These are phyloP conservation scores for Boletus semigastroideus DNA, from an alignment of 1,284 basidiomycete genomes.

Conservation along the genomic window DNA sequence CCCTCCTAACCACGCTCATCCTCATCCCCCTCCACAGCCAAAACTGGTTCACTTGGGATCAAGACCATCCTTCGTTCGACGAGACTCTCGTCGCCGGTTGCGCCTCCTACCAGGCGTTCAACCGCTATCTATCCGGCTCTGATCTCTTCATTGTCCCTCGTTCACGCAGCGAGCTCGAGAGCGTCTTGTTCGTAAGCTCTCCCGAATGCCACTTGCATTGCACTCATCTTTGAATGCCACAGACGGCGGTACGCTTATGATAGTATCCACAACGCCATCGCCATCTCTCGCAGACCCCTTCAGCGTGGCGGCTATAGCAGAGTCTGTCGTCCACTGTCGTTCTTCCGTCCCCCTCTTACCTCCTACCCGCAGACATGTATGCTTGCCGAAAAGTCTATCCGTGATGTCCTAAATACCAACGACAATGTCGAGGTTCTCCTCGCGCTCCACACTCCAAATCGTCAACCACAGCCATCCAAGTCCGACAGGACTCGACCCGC, in stretches of 20 bases:
- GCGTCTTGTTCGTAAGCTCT: constrained; percentile 55
- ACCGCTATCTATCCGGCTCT: constrained; percentile 55
- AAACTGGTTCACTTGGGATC: constrained; percentile 65
- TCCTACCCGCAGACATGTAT: constrained; percentile 53
- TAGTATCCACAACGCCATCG: constrained; percentile 75
- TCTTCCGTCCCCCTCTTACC: background rate
- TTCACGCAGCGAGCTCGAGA: constrained; percentile 63
- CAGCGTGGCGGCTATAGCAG: constrained; percentile 72
- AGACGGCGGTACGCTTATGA: constrained; percentile 75
- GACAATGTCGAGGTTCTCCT: constrained; percentile 67
- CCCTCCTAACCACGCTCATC: background rate
- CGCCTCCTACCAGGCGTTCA: constrained; percentile 62
- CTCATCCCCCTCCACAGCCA: constrained; percentile 45
- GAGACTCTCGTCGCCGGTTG: constrained; percentile 72
- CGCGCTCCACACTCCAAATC: constrained; percentile 46
- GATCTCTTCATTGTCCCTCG: constrained; percentile 72
- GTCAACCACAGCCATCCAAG: constrained; percentile 11
- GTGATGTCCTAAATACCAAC: constrained; percentile 60
- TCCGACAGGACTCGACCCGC: constrained; percentile 16
- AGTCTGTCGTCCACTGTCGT: constrained; percentile 42
- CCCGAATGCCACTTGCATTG: background rate
- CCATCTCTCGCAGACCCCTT: constrained; percentile 61
- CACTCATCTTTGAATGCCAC: constrained; percentile 15
- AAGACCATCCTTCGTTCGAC: constrained; percentile 63
- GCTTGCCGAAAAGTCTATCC: constrained; percentile 67